These are phyloP conservation scores for Kodamaea laetipori DNA, from an alignment of 805 yeast genomes.

Conservation along the genomic window DNA sequence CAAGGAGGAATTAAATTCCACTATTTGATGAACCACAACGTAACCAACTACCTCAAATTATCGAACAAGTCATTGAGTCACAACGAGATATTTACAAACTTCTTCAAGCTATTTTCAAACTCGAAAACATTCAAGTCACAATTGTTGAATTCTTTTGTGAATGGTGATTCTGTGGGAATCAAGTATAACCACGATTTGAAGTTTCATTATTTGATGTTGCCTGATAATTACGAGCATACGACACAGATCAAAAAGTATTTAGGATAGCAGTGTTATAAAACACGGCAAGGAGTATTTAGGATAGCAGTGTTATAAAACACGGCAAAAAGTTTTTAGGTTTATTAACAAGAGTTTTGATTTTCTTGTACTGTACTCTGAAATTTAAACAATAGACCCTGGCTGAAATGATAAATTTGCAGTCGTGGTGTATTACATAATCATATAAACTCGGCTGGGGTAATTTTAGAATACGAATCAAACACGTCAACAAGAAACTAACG, in stretches of 20 bases:
- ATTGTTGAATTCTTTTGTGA: conserved; percentile 25
- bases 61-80: conserved; percentile 42
- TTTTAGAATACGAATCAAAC: background rate
- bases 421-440: too few species aligned
- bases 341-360: too few species aligned
- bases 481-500: background rate
- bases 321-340: too few species aligned
- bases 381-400: too few species aligned
- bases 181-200: conserved; percentile 28
- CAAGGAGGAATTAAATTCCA: conserved; percentile 54
- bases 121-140: conserved; percentile 30
- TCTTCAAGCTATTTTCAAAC: conserved; percentile 29
- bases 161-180: conserved; percentile 30
- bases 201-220: conserved; percentile 39
- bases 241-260: conserved; percentile 3
- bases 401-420: too few species aligned
- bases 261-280: too few species aligned
- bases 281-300: too few species aligned
- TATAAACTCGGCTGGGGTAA: too few species aligned
- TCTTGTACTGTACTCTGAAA: too few species aligned
- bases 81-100: conserved; percentile 36
- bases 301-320: too few species aligned
- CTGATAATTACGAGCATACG: conserved; percentile 26
- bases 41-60: conserved; percentile 30
- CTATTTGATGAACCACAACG: conserved; percentile 16